Conservation (phyloP, 164 flowering plant genomes). For the Chimonanthus praecox region DNA sequence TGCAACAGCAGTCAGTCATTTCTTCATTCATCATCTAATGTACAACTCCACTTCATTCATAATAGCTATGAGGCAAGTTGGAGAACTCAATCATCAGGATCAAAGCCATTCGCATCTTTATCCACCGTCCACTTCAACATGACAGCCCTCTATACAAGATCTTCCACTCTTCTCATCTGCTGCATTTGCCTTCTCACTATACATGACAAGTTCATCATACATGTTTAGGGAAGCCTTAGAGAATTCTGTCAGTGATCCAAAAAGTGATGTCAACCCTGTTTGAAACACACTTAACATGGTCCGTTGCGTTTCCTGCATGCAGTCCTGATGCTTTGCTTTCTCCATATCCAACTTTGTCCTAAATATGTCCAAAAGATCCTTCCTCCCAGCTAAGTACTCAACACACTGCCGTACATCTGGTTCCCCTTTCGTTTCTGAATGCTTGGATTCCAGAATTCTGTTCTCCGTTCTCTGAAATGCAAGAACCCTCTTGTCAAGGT, state of each 20-base stretch:
- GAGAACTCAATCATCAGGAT: not conserved
- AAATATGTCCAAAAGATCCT: conserved; percentile 45
- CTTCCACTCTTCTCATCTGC: conserved; percentile 6
- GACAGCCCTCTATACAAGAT: conserved; percentile 13
- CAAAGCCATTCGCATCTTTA: not conserved
- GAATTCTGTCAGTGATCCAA: conserved; percentile 65
- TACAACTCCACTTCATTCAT: not conserved
- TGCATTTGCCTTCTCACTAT: conserved; percentile 26
- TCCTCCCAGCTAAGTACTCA: conserved; percentile 51
- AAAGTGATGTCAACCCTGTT: conserved; percentile 58
- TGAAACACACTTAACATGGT: conserved; percentile 64
- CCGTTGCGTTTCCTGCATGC: conserved; percentile 73
- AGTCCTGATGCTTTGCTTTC: conserved; percentile 60
- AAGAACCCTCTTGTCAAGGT: conserved; percentile 51
- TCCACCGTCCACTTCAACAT: conserved; percentile 6
- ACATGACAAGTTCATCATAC: conserved; percentile 53
- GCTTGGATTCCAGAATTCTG: conserved; percentile 43
- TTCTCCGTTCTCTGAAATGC: conserved; percentile 53
- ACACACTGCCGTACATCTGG: conserved; percentile 27
- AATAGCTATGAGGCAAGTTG: not conserved
- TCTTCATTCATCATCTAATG: conserved; percentile 7
- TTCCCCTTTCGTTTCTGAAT: conserved; percentile 37
- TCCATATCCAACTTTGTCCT: conserved; percentile 52
- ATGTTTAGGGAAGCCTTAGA: conserved; percentile 59
- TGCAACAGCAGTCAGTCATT: not conserved